Evolutionary conservation across 805 yeast species (phyloP).

Genomic region (Candida ascalaphidarum): DNA sequence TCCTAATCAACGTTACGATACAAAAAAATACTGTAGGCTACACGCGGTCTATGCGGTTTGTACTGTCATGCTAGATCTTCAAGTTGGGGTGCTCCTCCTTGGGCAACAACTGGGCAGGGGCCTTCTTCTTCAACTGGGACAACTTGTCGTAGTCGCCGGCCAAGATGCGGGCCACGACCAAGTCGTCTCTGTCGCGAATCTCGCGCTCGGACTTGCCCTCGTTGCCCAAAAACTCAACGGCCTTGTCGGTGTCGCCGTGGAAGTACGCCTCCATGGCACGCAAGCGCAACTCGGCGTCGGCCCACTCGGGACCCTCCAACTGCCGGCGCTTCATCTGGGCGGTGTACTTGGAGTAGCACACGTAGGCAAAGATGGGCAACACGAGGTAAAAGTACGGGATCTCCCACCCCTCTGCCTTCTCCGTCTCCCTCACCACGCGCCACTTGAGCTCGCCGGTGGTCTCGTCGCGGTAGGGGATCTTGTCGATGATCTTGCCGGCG

Average conservation of each 20-base stretch:
- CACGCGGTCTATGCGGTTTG: too few relatives aligned
- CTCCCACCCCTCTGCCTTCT: slow-evolving; percentile 81
- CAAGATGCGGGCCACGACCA: slow-evolving; percentile 72
- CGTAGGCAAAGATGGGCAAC: slow-evolving; percentile 58
- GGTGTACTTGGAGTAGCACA: slow-evolving; percentile 42
- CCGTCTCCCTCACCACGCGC: slow-evolving; percentile 67
- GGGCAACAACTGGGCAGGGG: slow-evolving; percentile 30
- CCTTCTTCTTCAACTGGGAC: slow-evolving; percentile 46
- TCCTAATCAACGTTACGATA: too few relatives aligned
- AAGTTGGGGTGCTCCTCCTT: slow-evolving; percentile 25
- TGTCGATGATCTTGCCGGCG: slow-evolving; percentile 61
- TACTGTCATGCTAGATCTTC: slow-evolving; percentile 27
- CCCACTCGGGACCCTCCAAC: slow-evolving; percentile 60
- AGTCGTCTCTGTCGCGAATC: slow-evolving; percentile 60
- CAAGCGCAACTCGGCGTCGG: slow-evolving; percentile 69
- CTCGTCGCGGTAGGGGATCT: slow-evolving; percentile 76
- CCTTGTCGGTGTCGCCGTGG: slow-evolving; percentile 43
- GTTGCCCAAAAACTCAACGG: slow-evolving; percentile 45
- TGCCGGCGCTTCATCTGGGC: slow-evolving; percentile 33
- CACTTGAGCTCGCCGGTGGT: slow-evolving; percentile 72
- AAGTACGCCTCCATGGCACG: slow-evolving; percentile 62
- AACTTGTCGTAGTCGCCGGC: slow-evolving; percentile 78
- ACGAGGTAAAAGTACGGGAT: slow-evolving; percentile 60
- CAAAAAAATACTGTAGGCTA: too few relatives aligned
- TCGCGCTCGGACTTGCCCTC: slow-evolving; percentile 47